A percentile compares a stretch with the other conserved stretches of the same genome.
Evolutionary conservation across 2,329 filamentous ascomycete species (phyloP).

Genomic region (Microascus cirrosus): DNA sequence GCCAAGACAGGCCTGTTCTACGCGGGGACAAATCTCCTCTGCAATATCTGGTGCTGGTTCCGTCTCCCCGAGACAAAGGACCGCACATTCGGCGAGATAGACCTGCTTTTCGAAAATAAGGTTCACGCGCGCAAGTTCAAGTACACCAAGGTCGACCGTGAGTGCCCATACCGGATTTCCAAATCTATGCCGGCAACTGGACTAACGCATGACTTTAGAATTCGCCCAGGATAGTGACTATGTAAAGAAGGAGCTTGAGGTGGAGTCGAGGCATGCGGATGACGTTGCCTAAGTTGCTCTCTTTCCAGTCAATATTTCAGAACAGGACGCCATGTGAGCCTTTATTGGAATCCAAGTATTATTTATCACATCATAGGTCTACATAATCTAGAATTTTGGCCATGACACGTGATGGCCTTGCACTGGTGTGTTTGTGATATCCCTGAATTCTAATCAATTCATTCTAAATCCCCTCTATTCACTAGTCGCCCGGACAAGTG

Average conservation of each 20-base stretch:
- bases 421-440: no score
- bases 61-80: constrained; percentile 39
- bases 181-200: not conserved
- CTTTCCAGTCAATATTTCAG: not conserved
- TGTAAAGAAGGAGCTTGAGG: not conserved
- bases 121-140: constrained; percentile 25
- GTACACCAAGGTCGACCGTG: not conserved
- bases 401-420: no score
- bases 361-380: no score
- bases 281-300: not conserved
- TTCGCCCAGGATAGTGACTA: not conserved
- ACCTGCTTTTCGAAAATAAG: constrained; percentile 35
- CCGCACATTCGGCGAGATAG: constrained; percentile 40
- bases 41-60: constrained; percentile 1
- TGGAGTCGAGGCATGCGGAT: not conserved
- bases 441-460: no score
- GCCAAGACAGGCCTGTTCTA: constrained; percentile 25
- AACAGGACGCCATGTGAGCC: no score
- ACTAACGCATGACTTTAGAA: not conserved
- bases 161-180: not conserved
- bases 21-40: constrained; percentile 12
- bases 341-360: no score
- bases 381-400: no score
- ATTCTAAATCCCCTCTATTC: no score
- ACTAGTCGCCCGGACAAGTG: no score